These are phyloP conservation scores for Kurtzmaniella quercitrusa DNA, from an alignment of 1,139 yeast genomes.

Conservation along the genomic window DNA sequence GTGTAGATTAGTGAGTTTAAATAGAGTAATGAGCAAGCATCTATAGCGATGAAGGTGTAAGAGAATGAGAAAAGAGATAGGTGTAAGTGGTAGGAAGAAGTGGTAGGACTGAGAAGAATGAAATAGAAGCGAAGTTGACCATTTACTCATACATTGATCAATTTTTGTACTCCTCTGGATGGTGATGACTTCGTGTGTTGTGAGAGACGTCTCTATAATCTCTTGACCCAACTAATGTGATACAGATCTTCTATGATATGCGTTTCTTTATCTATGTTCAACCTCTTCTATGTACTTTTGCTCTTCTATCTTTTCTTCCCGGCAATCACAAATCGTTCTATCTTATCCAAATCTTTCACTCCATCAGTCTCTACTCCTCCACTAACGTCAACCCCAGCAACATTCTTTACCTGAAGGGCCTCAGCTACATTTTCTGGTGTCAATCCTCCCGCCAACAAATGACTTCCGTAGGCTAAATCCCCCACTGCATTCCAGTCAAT, in stretches of 20 bases:
- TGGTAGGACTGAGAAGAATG: too few species aligned
- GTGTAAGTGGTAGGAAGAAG: too few species aligned
- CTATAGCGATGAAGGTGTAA: background rate
- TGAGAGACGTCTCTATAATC: too few species aligned
- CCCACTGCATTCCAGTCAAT: constrained; percentile 62
- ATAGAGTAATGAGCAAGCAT: background rate
- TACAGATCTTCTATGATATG: too few species aligned
- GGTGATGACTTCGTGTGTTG: too few species aligned
- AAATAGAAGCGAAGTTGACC: too few species aligned
- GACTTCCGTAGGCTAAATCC: constrained; percentile 36
- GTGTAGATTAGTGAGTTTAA: background rate
- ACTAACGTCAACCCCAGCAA: constrained; percentile 90
- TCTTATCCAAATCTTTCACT: constrained; percentile 60
- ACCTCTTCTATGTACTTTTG: too few species aligned
- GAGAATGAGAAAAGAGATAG: too few species aligned
- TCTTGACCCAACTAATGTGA: too few species aligned
- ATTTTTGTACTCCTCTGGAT: too few species aligned
- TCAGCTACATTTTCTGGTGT: constrained; percentile 62
- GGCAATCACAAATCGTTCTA: constrained; percentile 50
- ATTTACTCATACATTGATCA: too few species aligned
- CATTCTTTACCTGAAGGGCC: constrained; percentile 46
- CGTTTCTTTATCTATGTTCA: too few species aligned
- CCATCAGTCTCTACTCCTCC: constrained; percentile 91
- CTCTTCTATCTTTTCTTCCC: constrained; percentile 18
- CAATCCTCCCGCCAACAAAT: constrained; percentile 85